Conservation (phyloP, 2,329 filamentous ascomycete species). For the Colletotrichum sp. region DNA sequence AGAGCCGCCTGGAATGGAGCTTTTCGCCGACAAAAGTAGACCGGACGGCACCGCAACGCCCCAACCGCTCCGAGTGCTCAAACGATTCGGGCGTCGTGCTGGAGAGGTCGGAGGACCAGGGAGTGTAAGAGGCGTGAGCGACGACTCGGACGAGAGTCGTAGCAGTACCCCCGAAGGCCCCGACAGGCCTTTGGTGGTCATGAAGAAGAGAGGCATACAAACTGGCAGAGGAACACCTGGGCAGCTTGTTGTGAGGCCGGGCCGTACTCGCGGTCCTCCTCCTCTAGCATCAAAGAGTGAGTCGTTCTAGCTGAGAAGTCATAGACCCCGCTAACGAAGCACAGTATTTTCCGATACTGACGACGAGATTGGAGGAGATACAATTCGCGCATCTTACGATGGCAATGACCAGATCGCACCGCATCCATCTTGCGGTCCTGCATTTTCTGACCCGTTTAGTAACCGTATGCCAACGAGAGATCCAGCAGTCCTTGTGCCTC, state of each 20-base stretch:
- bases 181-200: conserved; percentile 33
- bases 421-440: not conserved
- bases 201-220: conserved; percentile 34
- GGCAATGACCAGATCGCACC: not conserved
- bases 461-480: not conserved
- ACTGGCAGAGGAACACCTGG: not conserved
- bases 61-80: conserved; percentile 55
- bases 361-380: not conserved
- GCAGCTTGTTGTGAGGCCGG: not conserved
- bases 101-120: conserved; percentile 15
- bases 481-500: conserved; percentile 41
- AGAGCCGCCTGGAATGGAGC: conserved; percentile 31
- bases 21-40: conserved; percentile 28
- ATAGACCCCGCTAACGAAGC: not conserved
- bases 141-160: conserved; percentile 27
- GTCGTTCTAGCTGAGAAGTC: not conserved
- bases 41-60: conserved; percentile 32
- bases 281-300: not conserved
- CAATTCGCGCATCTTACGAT: not conserved
- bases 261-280: not conserved
- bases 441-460: not conserved
- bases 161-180: conserved; percentile 27
- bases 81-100: conserved; percentile 30
- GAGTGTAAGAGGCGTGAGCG: conserved; percentile 23
- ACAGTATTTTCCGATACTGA: not conserved